Base-by-base conservation (phyloP, 1,284 basidiomycete genomes). In the Ganoderma multipileum region DNA sequence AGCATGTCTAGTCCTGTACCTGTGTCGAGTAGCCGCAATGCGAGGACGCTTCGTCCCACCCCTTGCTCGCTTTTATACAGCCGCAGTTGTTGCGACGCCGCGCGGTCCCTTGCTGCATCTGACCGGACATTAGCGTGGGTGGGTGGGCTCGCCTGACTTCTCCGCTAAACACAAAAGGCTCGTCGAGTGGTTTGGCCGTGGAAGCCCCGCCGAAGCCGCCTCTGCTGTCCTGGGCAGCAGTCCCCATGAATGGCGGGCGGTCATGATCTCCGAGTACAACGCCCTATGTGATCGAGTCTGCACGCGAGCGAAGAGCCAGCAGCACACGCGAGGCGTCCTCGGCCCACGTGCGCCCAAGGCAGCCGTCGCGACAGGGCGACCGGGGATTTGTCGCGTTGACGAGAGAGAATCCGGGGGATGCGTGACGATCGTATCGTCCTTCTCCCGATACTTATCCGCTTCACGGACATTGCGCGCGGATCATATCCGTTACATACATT, bases 1-100 rank as follows among this genome's bases (percentile, higher is more conserved):
- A 72, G 64, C 71, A 72, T 72, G 50, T 41, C 33, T 50, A 38
- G 23, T 8, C 23, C 28, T 23, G n/a, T 39, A 50, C 26, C 54
- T 33, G 30, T 55, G 54, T 55, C 30, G 30, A 12, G 14, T 33
- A 33, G 18, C 33, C 20, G 55, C 9, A 16, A 6, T 38, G 5
- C 14, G 33, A 7, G 28, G 28, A 36, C n/a, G 30, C 26, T 7
- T 5, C 36, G 20, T 23, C 30, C 52, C 1, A 9, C 14, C 52
- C 3, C 26, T 4, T 12, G 3, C 8, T 33, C 33, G n/a, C 33
- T 18, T 58, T 63, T 52, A 63, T 63, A 63, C 33, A 5, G 8
- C 47, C 30, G 16, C 30, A 30, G 20, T 3, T 7, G 47, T 30
- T 38, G 18, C 36, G 33, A 55, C 3, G 9, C 20, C 44, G 9